Conservation (phyloP, 345 rosid species). For the Eucalyptus tenuipes region DNA sequence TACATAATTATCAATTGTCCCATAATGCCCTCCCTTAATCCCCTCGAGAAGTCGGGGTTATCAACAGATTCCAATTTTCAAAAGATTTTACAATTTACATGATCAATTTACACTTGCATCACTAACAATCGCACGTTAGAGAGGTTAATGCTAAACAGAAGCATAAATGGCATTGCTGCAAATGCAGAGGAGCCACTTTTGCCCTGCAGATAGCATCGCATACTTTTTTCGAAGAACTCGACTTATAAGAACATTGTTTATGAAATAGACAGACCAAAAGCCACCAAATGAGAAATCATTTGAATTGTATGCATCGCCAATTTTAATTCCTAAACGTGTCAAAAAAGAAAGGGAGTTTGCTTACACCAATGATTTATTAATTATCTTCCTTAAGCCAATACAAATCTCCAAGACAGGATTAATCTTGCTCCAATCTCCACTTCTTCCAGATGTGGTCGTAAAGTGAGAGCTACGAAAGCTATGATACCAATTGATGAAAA, state of each 20-base stretch:
- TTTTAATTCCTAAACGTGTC: not conserved
- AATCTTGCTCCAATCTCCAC: conserved; percentile 11
- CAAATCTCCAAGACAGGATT: not conserved
- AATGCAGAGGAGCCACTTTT: not conserved
- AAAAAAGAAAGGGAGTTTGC: not conserved
- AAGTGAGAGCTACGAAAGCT: not conserved
- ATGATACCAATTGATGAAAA: not conserved
- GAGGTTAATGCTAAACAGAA: too few relatives aligned
- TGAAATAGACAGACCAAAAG: not conserved
- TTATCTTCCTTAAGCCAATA: not conserved
- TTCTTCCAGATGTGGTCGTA: not conserved
- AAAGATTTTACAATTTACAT: not conserved
- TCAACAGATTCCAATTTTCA: not conserved
- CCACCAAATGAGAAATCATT: not conserved
- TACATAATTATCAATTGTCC: not conserved
- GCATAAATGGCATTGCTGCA: not conserved
- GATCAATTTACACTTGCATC: too few relatives aligned
- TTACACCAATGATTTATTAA: not conserved
- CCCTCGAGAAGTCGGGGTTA: not conserved
- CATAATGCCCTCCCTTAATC: not conserved
- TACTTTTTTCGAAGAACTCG: not conserved
- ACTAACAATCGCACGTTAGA: too few relatives aligned
- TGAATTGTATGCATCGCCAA: not conserved
- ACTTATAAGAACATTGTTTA: not conserved
- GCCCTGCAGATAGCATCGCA: not conserved